Evolutionary conservation across 2,329 filamentous ascomycete species (phyloP), one percentile per base, ranked within the genome.

Genomic region (Xylaria sp.): DNA sequence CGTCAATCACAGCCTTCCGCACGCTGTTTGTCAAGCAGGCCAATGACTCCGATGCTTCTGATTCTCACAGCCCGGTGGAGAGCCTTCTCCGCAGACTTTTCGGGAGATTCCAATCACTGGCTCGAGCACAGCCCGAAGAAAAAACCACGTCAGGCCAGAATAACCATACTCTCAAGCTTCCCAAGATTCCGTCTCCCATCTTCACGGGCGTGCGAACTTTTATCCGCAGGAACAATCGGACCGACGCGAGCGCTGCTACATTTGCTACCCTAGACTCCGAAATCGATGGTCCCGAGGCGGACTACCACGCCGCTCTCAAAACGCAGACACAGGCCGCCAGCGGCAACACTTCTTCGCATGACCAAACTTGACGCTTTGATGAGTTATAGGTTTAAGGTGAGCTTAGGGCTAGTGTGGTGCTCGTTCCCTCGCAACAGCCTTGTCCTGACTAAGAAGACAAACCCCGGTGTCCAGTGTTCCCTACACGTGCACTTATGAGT

Each of bases 1-100:
- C 52, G 7, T 64, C 60, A 13, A 54, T 64, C 16, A 64, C 62
- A 11, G 59, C 56, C 2, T 63, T 64, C 20, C 60, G 61, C 21
- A 62, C 60, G 2, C 51, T 62, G 17, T 61, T 63, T 26, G 48
- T 61, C 39, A 57, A 50, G 44, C 49, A 53, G n/a, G 55, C 41
- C 17, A 53, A 42, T 20, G 40, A 54, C 19, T 44, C 24, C 24
- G 24, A 9, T 5, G 24, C 29, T 13, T 8, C 20, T 1, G 26
- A 24, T 11, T 16, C 50, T 22, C 26, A 22, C 26, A 59, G 49
- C 40, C 45, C 56, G 2, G 22, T 47, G 11, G 26, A 46, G 42
- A 48, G 47, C 44, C 21, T 56, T 26, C 26, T 52, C n/a, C 26
- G 48, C 21, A 21, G 45, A 24, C 0, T 52, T 39, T 41, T 44